A percentile compares a stretch with the other conserved stretches of the same genome.
Conservation (phyloP, 108 stramenopile genomes). For the Parmales sp. region DNA sequence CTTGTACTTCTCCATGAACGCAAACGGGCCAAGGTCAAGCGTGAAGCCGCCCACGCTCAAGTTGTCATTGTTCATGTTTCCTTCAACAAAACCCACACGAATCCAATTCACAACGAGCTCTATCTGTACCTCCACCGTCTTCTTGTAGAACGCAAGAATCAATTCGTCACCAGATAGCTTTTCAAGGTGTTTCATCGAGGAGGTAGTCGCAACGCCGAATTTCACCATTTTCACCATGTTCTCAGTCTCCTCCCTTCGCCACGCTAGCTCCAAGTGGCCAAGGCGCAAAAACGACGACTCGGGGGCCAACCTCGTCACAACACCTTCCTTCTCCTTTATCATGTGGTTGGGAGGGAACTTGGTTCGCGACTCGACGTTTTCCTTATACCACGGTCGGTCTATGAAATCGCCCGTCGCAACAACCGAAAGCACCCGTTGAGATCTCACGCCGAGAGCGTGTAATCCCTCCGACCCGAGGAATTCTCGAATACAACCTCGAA, state of each 20-base stretch:
- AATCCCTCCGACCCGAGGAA: slow-evolving; percentile 53
- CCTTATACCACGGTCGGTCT: slow-evolving; percentile 7
- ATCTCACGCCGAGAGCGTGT: slow-evolving; percentile 40
- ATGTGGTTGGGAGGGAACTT: slow-evolving; percentile 15
- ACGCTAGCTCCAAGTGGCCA: slow-evolving; percentile 26
- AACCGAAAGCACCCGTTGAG: slow-evolving; percentile 32
- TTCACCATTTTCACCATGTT: not conserved
- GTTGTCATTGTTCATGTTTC: slow-evolving; percentile 44
- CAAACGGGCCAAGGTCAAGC: slow-evolving; percentile 44
- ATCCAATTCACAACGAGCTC: slow-evolving; percentile 24
- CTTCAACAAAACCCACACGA: slow-evolving; percentile 38
- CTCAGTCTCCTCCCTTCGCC: slow-evolving; percentile 2
- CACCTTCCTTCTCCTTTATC: slow-evolving; percentile 17
- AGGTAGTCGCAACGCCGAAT: not conserved
- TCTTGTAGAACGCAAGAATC: not conserved
- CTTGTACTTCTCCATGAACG: slow-evolving; percentile 32
- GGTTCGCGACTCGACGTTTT: not conserved
- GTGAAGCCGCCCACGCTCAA: slow-evolving; percentile 26
- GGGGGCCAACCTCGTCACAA: slow-evolving; percentile 19
- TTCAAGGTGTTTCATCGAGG: not conserved
- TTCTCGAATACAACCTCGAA: slow-evolving; percentile 44
- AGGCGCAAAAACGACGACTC: slow-evolving; percentile 27
- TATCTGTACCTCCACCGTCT: not conserved
- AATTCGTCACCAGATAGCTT: not conserved
- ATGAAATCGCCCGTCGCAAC: slow-evolving; percentile 8